phyloP scores from a whole-genome alignment of 1,284 basidiomycete genomes.

The Peniophora sp. region DNA sequence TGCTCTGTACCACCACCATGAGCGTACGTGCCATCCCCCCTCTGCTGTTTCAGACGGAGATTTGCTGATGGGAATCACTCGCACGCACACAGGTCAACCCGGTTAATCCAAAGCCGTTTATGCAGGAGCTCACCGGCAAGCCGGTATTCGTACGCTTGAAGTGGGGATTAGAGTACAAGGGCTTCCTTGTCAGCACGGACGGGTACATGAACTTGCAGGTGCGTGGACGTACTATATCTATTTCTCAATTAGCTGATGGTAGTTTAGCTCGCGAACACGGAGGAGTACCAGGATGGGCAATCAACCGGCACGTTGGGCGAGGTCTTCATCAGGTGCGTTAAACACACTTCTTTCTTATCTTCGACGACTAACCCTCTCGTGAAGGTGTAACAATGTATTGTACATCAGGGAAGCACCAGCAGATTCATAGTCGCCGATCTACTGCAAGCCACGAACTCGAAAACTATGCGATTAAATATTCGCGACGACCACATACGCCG shows the following conservation, averaged over 20 bases:
- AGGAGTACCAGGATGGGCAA: slow-evolving; percentile 95
- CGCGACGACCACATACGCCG: too few species aligned
- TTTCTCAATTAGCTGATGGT: slow-evolving; percentile 4
- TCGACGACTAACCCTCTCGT: slow-evolving; percentile 6
- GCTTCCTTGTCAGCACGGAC: slow-evolving; percentile 97
- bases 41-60: slow-evolving; percentile 14
- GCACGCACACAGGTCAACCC: slow-evolving; percentile 61
- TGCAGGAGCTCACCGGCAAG: slow-evolving; percentile 98
- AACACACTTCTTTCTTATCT: slow-evolving; percentile 4
- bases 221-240: slow-evolving; percentile 17
- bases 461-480: too few species aligned
- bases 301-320: slow-evolving; percentile 96
- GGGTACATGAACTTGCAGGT: slow-evolving; percentile 99
- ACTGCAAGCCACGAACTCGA: too few species aligned
- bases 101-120: slow-evolving; percentile 98
- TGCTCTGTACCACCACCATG: slow-evolving; percentile 44
- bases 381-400: slow-evolving; percentile 83
- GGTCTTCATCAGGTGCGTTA: slow-evolving; percentile 88
- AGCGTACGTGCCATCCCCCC: slow-evolving; percentile 28
- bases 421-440: slow-evolving; percentile 15
- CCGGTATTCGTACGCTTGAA: slow-evolving; percentile 92
- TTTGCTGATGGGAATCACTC: slow-evolving; percentile 5
- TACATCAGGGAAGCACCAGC: slow-evolving; percentile 78
- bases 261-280: slow-evolving; percentile 83
- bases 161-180: slow-evolving; percentile 99